Evolutionary conservation across 495 filamentous ascomycete species (phyloP), one percentile per base, ranked within the genome.

Genomic region (Xylaria castorea): DNA sequence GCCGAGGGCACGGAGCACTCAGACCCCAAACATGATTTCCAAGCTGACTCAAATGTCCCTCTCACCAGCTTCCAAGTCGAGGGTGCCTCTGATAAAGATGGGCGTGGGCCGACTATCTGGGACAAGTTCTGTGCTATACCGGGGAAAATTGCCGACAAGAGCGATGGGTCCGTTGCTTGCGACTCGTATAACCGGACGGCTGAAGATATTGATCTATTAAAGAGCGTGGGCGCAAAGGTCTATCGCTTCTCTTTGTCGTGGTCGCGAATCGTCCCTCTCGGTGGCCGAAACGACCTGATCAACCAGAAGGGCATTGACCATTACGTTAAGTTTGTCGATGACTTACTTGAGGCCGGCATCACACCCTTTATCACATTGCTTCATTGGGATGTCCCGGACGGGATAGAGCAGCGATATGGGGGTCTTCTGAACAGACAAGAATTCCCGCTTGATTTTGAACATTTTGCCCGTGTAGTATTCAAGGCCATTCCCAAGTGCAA

Each of bases 201-300:
- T 44, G 91, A 93, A 81, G 92, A 93, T 75, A 94, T 94, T 75
- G 90, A 81, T 11, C 85, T 94, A 48, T 81, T 94, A 75, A 93
- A 93, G 80, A 79, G 83, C 53, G 86, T 88, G 42, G 87, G 89
- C 57, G 89, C 91, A 64, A 86, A 85, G 70, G 86, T 87, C 40
- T 93, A 93, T 81, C 90, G 91, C 71, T 94, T 94, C 80, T 94
- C 92, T 38, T 81, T 94, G 66, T 91, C 91, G 53, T 94, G 92
- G 92, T 89, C 85, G 34, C 88, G 92, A 55, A 88, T 93, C 73
- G 92, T 94, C 73, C 91, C 92, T 30, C 80, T 89, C 61, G 88
- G 89, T 66, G 87, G 88, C 57, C 87, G 88, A 71, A 87, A 87
- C 74, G 89, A 90, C 74, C 87, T 88, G 46, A 78, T 90, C 78